Evolutionary conservation across 2,329 filamentous ascomycete species (phyloP).

Genomic region (Pestalotiopsis sp.): DNA sequence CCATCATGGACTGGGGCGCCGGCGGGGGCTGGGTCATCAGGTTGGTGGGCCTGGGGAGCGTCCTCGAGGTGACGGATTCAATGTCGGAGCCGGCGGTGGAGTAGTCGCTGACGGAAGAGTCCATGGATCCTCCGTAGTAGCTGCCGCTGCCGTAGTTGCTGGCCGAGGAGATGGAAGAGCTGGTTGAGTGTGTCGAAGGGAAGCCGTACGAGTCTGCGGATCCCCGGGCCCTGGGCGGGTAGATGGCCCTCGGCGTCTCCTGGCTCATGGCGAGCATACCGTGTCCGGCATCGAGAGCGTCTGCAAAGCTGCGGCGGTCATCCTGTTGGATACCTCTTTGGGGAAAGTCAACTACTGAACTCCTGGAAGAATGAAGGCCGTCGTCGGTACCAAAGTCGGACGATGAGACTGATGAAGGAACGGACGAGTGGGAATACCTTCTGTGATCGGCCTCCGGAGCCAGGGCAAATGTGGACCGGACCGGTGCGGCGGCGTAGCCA

Average conservation of each 20-base stretch:
- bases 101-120: conserved; percentile 88
- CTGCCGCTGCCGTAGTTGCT: conserved; percentile 73
- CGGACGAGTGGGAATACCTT: conserved; percentile 85
- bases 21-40: conserved; percentile 70
- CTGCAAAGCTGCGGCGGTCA: conserved; percentile 74
- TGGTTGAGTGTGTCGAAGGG: conserved; percentile 79
- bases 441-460: conserved; percentile 60
- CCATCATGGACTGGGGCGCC: conserved; percentile 96
- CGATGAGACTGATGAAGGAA: conserved; percentile 54
- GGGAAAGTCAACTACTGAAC: conserved; percentile 67
- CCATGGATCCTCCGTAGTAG: conserved; percentile 85
- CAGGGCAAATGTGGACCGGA: conserved; percentile 61
- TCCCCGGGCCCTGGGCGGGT: conserved; percentile 71
- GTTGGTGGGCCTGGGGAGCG: conserved; percentile 74
- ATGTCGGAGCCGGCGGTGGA: conserved; percentile 88
- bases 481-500: conserved; percentile 70
- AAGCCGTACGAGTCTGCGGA: conserved; percentile 91
- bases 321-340: conserved; percentile 58
- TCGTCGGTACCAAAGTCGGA: conserved; percentile 43
- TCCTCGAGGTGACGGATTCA: conserved; percentile 77
- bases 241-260: conserved; percentile 89
- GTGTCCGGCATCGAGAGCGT: conserved; percentile 89
- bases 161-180: conserved; percentile 87
- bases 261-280: conserved; percentile 97
- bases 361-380: conserved; percentile 51